Evolutionary conservation across 306 rosid genomes (phyloP), one percentile per base, ranked within the genome.

Genomic region (Trichosanthes cucumerina): DNA sequence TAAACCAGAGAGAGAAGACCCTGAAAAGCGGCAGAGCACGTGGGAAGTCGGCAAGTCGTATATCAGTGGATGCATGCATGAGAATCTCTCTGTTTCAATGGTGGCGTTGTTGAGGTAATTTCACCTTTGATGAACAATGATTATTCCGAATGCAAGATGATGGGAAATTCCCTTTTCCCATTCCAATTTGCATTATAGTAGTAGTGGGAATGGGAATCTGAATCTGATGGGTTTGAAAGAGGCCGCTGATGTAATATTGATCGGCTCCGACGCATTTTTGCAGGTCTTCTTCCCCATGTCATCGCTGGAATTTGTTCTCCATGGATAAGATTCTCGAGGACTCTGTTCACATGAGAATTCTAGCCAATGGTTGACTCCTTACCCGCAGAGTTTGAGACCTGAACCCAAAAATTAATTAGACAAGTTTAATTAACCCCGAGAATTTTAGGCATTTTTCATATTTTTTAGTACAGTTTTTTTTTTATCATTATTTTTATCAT

Each of bases 101-200:
- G 21, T 62, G 69, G 5, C 10, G 69, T 19, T 28, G 41, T 62
- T 62, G 21, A 13, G 43, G 24, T 15, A 62, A 62, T 63, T 19
- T n/a, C n/a, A n/a, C n/a, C n/a, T n/a, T 64, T 6, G 39, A 10
- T 15, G 43, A 62, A 4, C 3, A 28, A 13, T 8, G 43, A 63
- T 16, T 16, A 63, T 33, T 63, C 12, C 1, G 41, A 63, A 63
- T 63, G 69, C 66, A 59, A 59, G 66, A 59, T 59, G 66, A 59
- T 59, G 66, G 66, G 38, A 59, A 26, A 59, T 59, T 59, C 66
- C 38, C 8, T 57, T 59, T 59, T 12, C 19, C 5, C n/a, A 31
- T 41, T 69, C 19, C 75, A 69, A 43, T 69, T 69, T 69, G 54
- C 75, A 41, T 12, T 69, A 69, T 69, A 21, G 23, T 69, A 54